A percentile compares a stretch with the other conserved stretches of the same genome.
These are phyloP conservation scores for Botryotinia globosa DNA, from an alignment of 2,329 filamentous ascomycete genomes.

Conservation along the genomic window DNA sequence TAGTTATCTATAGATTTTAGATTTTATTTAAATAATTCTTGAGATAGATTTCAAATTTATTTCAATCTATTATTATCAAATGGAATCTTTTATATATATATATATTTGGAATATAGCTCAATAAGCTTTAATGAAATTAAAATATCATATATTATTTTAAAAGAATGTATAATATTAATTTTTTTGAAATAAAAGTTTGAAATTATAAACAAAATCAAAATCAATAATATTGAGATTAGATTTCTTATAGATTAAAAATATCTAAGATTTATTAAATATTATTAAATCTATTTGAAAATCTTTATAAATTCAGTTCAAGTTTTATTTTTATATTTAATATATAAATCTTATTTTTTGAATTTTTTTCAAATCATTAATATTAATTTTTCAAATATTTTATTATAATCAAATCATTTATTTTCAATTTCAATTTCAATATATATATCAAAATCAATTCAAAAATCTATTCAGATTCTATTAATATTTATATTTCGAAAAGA, in stretches of 20 bases:
- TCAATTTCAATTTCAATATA: too few relatives aligned
- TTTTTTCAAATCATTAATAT: too few relatives aligned
- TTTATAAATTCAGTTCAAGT: neutral
- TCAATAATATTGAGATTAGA: neutral
- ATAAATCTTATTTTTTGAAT: too few relatives aligned
- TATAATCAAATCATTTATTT: too few relatives aligned
- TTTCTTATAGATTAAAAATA: neutral
- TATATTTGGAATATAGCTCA: neutral
- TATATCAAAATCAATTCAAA: too few relatives aligned
- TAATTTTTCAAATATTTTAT: too few relatives aligned
- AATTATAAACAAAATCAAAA: neutral
- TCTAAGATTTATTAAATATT: neutral
- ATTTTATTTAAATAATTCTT: neutral
- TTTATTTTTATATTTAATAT: too few relatives aligned
- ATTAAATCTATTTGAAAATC: neutral
- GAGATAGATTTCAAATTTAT: neutral
- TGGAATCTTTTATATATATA: neutral
- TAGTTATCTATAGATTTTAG: neutral
- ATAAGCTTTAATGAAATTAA: neutral
- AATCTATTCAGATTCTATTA: too few relatives aligned
- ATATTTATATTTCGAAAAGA: too few relatives aligned
- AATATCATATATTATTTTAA: neutral
- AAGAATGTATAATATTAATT: neutral
- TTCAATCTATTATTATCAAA: neutral
- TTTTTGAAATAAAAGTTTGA: neutral